Evolutionary conservation across 2,329 filamentous ascomycete genomes (phyloP).

Genomic region (Fusarium solani-melongenae): DNA sequence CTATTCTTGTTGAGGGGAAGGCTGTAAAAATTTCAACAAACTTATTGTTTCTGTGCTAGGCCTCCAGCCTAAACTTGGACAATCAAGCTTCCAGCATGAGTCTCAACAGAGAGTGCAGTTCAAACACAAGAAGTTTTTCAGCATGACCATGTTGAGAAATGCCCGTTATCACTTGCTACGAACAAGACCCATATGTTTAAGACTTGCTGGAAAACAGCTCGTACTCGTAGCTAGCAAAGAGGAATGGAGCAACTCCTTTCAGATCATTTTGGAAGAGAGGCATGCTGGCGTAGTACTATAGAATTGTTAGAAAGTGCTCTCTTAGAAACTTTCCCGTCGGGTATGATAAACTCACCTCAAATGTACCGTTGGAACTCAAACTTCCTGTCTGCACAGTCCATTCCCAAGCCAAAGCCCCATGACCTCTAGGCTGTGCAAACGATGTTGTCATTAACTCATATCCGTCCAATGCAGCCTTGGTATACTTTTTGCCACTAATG

Average conservation of each 20-base stretch:
- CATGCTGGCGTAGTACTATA: slow-evolving; percentile 40
- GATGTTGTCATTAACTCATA: slow-evolving; percentile 35
- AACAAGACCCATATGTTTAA: background rate
- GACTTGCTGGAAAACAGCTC: slow-evolving; percentile 11
- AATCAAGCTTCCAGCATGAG: background rate
- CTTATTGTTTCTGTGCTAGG: background rate
- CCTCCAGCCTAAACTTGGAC: background rate
- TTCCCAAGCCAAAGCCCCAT: slow-evolving; percentile 54
- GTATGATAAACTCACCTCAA: slow-evolving; percentile 8
- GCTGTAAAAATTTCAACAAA: background rate
- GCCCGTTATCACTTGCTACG: background rate
- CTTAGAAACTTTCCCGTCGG: no score
- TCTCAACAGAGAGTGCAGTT: background rate
- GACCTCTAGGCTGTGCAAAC: slow-evolving; percentile 56
- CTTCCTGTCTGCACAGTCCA: slow-evolving; percentile 28
- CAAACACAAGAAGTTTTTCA: background rate
- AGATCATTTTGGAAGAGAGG: slow-evolving; percentile 41
- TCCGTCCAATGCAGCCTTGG: slow-evolving; percentile 15
- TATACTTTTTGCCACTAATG: slow-evolving; percentile 15
- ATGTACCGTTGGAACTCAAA: slow-evolving; percentile 25
- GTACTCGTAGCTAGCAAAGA: slow-evolving; percentile 41
- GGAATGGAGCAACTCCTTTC: slow-evolving; percentile 40
- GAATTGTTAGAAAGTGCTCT: slow-evolving; percentile 5
- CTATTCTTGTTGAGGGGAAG: background rate
- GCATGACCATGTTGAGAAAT: background rate